These are phyloP conservation scores for Cucurbita pepo DNA, from an alignment of 306 rosid species.

Conservation along the genomic window DNA sequence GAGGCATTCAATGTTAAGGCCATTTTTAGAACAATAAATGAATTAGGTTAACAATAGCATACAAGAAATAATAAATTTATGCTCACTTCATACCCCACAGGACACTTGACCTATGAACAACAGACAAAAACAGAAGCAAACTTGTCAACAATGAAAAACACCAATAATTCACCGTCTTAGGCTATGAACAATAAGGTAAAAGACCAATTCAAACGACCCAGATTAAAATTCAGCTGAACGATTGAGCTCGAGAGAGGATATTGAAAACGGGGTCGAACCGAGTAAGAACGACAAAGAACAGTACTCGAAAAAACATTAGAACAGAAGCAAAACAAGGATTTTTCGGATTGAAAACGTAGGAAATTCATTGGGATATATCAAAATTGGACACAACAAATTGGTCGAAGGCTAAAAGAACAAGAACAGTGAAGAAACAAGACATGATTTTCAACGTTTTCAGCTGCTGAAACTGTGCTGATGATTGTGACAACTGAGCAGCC, in stretches of 20 bases:
- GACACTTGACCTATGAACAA: background rate
- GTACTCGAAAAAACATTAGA: background rate
- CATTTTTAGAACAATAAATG: background rate
- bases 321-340: background rate
- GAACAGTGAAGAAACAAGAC: background rate
- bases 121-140: background rate
- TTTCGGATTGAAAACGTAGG: background rate
- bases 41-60: background rate
- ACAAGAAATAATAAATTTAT: too few relatives aligned
- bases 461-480: background rate
- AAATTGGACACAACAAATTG: background rate
- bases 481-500: conserved; percentile 1
- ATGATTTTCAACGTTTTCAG: background rate
- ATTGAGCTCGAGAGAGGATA: too few relatives aligned
- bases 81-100: background rate
- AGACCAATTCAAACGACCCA: background rate
- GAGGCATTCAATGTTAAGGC: background rate
- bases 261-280: too few relatives aligned
- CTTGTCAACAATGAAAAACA: background rate
- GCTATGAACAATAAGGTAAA: background rate
- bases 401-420: too few relatives aligned
- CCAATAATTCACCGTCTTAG: background rate
- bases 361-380: background rate
- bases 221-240: background rate
- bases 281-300: background rate